Percentiles rank a stretch among this genome's conserved stretches.
These are phyloP conservation scores for Curvularia sp. DNA, from an alignment of 2,329 filamentous ascomycete genomes.

Conservation along the genomic window DNA sequence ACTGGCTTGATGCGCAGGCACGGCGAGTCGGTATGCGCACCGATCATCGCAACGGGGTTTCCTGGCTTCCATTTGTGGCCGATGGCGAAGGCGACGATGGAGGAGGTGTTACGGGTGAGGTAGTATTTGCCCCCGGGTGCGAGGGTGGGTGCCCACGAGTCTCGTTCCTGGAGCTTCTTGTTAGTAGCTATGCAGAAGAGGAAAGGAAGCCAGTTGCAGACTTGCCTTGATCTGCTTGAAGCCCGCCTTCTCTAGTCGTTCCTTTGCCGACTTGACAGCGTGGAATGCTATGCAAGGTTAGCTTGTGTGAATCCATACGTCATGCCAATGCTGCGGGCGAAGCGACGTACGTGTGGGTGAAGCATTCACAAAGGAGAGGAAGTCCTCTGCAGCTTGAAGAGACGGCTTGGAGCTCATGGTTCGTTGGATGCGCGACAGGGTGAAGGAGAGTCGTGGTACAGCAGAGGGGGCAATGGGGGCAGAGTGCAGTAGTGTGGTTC, in stretches of 20 bases:
- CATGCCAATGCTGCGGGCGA: neutral
- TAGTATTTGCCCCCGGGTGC: conserved; percentile 94
- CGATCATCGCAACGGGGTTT: conserved; percentile 89
- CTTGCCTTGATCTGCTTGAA: conserved; percentile 76
- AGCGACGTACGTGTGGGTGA: conserved; percentile 82
- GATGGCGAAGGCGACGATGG: conserved; percentile 90
- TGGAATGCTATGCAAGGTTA: conserved; percentile 75
- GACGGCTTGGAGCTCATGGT: conserved; percentile 52
- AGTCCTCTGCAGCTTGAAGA: conserved; percentile 71
- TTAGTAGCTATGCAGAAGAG: conserved; percentile 3
- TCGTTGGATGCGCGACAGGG: conserved; percentile 27
- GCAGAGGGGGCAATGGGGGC: conserved; percentile 18
- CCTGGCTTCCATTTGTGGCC: conserved; percentile 90
- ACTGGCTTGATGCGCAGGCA: conserved; percentile 92
- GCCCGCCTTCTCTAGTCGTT: conserved; percentile 79
- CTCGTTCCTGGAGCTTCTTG: conserved; percentile 69
- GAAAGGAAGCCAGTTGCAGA: neutral
- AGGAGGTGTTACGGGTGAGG: conserved; percentile 90
- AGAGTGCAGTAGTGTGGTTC: conserved; percentile 23
- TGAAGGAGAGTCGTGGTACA: conserved; percentile 21
- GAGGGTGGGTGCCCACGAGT: conserved; percentile 82
- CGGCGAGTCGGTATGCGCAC: conserved; percentile 94
- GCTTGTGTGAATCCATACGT: neutral
- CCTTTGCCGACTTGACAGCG: conserved; percentile 80
- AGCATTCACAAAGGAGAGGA: conserved; percentile 90